phyloP scores from a whole-genome alignment of 2,329 filamentous ascomycete species.

The Trichoderma sp. region DNA sequence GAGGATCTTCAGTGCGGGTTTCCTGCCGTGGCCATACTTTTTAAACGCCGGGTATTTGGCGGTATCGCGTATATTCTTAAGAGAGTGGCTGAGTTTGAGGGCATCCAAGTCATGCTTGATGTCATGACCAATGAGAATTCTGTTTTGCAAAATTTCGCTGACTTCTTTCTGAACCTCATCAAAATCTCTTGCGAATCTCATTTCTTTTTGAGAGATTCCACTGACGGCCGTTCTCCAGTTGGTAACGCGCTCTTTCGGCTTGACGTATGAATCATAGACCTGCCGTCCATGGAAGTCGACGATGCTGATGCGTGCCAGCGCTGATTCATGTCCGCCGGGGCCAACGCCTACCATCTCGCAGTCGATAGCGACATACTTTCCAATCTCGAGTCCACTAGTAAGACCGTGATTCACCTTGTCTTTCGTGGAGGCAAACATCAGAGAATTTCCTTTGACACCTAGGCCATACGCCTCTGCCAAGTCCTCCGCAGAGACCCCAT shows the following conservation, averaged over 20 bases:
- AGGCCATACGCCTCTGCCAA: conserved; percentile 64
- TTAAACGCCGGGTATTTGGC: conserved; percentile 74
- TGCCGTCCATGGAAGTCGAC: conserved; percentile 94
- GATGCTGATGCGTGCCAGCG: conserved; percentile 81
- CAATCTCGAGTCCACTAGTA: conserved; percentile 64
- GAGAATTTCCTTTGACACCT: conserved; percentile 50
- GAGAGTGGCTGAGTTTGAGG: conserved; percentile 76
- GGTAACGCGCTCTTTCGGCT: conserved; percentile 73
- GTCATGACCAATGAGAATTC: conserved; percentile 82
- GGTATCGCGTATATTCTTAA: conserved; percentile 80
- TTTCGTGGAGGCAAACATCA: conserved; percentile 47
- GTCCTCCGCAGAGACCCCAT: conserved; percentile 61
- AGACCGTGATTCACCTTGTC: conserved; percentile 65
- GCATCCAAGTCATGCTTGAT: conserved; percentile 77
- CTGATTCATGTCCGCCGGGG: conserved; percentile 67
- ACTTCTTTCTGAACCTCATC: conserved; percentile 76
- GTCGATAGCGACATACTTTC: conserved; percentile 91
- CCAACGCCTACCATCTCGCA: conserved; percentile 98
- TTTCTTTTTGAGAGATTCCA: conserved; percentile 73
- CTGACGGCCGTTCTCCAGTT: conserved; percentile 90
- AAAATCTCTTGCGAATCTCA: conserved; percentile 70
- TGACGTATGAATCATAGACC: conserved; percentile 91
- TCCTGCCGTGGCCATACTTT: conserved; percentile 65
- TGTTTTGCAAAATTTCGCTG: conserved; percentile 65
- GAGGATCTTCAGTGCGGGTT: conserved; percentile 65